phyloP scores from a whole-genome alignment of 2,329 filamentous ascomycete genomes.

The Fusarium sp. region DNA sequence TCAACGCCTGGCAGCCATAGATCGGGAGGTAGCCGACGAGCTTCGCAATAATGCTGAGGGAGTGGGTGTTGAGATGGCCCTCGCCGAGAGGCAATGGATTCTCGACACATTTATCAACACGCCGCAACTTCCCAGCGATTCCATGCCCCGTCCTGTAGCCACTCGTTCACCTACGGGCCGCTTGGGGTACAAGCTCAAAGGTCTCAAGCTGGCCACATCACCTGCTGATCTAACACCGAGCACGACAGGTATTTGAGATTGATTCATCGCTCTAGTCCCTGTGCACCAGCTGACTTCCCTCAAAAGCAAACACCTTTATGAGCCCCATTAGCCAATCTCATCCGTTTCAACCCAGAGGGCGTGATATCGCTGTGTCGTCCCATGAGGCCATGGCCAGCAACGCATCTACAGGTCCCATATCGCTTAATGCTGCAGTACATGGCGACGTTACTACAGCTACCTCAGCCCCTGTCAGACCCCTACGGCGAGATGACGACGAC shows the following conservation, averaged over 20 bases:
- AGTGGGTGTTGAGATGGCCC: slow-evolving; percentile 83
- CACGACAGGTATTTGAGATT: slow-evolving; percentile 55
- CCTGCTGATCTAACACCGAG: slow-evolving; percentile 68
- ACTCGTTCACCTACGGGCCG: slow-evolving; percentile 74
- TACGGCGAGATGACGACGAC: slow-evolving; percentile 63
- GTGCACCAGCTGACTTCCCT: slow-evolving; percentile 27
- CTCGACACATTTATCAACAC: slow-evolving; percentile 72
- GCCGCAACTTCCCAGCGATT: slow-evolving; percentile 31
- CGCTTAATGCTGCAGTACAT: slow-evolving; percentile 47
- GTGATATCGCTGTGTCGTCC: slow-evolving; percentile 50
- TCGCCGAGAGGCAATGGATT: slow-evolving; percentile 87
- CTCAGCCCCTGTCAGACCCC: slow-evolving; percentile 28
- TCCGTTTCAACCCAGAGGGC: slow-evolving; percentile 45
- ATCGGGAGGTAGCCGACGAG: slow-evolving; percentile 80
- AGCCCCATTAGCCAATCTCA: slow-evolving; percentile 46
- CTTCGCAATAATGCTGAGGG: slow-evolving; percentile 79
- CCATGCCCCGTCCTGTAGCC: slow-evolving; percentile 55
- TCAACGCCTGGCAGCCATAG: slow-evolving; percentile 77
- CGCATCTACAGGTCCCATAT: slow-evolving; percentile 40
- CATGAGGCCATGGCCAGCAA: slow-evolving; percentile 46
- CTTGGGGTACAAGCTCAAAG: slow-evolving; percentile 81
- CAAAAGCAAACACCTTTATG: slow-evolving; percentile 49
- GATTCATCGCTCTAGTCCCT: background rate
- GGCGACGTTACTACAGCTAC: slow-evolving; percentile 29
- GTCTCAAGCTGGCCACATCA: slow-evolving; percentile 80